Evolutionary conservation across 176 grass and related monocot species (phyloP), one percentile per base, ranked within the genome.

Genomic region (Oryza punctata): DNA sequence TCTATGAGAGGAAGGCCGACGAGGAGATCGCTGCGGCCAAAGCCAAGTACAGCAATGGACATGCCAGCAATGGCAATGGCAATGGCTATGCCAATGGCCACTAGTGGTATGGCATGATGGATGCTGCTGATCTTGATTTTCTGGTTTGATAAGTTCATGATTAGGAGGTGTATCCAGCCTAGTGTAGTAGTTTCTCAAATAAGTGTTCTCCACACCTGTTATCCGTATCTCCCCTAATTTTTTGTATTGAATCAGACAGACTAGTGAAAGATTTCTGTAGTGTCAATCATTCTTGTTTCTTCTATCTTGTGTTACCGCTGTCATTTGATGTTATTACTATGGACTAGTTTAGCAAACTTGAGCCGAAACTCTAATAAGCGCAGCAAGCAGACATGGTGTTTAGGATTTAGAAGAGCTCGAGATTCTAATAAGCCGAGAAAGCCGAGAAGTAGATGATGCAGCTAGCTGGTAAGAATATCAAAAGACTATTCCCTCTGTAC

Each of bases 1-100:
- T 79, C 73, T 99, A 99, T 8, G 84, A 84, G 16, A 84, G 83
- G 78, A 92, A 90, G 73, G 83, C 67, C 3, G 78, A 91, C 0
- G 15, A 86, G 52, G 87, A 63, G 43, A 63, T 24, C 10, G 6
- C 12, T 4, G 6, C 14, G 14, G 3, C 65, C 65, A 85, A 85
- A 70, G 37, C 65, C 66, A 71, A 78, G 25, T 85, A 73, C 73
- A 77, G 83, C 28, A 79, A 85, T 43, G 84, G 84, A 13, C 24
- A 72, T 4, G 75, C 75, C 52, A 50, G 0, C 11, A 85, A 85
- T 38, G 37, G 37, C 37, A 8, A 72, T 4, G 75, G 0, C 11
- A 85, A 85, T 38, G 37, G 37, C 37, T 38, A 72, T 4, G 75
- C 75, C 7, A 85, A 85, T 72, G 84, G 84, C 19, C 84, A 85